Percentiles rank a stretch among this genome's conserved stretches.
phyloP scores from a whole-genome alignment of 1,284 basidiomycete species.

The Agaricales sp. region DNA sequence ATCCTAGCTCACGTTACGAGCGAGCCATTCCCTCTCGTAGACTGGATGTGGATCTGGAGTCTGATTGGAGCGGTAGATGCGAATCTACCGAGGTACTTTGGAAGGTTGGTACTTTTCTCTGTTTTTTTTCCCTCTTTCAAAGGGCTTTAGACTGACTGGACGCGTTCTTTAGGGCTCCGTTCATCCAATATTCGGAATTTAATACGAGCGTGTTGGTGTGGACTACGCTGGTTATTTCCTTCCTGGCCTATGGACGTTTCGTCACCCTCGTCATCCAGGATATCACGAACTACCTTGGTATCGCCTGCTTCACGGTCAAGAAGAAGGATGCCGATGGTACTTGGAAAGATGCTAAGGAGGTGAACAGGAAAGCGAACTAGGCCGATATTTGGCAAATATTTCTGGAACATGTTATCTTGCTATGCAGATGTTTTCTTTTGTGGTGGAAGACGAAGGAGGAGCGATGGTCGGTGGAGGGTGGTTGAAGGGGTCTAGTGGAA shows the following conservation, averaged over 20 bases:
- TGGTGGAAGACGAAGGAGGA: too few relatives aligned
- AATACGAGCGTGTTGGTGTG: constrained; percentile 61
- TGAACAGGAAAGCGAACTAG: not conserved
- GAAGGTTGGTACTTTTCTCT: constrained; percentile 38
- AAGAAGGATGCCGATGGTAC: constrained; percentile 69
- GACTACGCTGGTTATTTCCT: constrained; percentile 54
- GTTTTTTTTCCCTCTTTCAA: constrained; percentile 6
- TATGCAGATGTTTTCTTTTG: too few relatives aligned
- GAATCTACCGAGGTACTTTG: constrained; percentile 59
- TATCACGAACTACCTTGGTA: constrained; percentile 80
- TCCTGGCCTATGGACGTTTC: constrained; percentile 72
- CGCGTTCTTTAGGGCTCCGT: constrained; percentile 35
- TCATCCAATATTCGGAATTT: constrained; percentile 57
- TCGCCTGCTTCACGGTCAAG: constrained; percentile 83
- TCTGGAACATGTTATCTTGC: too few relatives aligned
- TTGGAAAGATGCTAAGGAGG: constrained; percentile 31
- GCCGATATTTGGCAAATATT: too few relatives aligned
- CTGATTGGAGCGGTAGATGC: constrained; percentile 76
- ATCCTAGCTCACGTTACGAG: constrained; percentile 92
- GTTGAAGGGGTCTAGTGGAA: too few relatives aligned
- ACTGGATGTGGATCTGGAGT: constrained; percentile 81
- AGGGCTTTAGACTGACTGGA: not conserved
- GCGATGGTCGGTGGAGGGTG: too few relatives aligned
- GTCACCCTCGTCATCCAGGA: constrained; percentile 75
- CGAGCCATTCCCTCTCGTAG: constrained; percentile 79